A percentile compares a stretch with the other conserved stretches of the same genome.
Evolutionary conservation across 305 asterid genomes (phyloP).

Genomic region (Solanum hybrid): DNA sequence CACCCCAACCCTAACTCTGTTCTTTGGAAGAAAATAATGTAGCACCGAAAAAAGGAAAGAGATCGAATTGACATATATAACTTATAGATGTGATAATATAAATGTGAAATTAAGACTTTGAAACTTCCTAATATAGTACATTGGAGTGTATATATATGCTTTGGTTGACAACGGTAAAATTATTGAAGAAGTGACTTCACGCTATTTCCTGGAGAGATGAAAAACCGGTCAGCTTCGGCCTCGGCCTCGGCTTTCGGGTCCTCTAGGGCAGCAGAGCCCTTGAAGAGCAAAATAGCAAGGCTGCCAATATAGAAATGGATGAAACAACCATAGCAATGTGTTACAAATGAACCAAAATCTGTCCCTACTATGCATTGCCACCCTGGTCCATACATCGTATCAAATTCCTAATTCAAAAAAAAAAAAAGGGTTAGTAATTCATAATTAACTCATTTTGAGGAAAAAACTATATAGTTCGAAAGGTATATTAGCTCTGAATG

Average conservation of each 20-base stretch:
- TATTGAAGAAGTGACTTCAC: neutral
- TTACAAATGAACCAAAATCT: conserved; percentile 84
- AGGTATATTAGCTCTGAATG: accelerated
- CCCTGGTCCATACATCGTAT: conserved; percentile 45
- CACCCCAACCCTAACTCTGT: neutral
- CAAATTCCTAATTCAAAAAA: conserved; percentile 41
- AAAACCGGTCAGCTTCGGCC: neutral
- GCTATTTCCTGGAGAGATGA: neutral
- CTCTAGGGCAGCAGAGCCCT: conserved; percentile 31
- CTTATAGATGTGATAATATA: neutral
- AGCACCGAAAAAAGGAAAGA: neutral
- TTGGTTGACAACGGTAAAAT: neutral
- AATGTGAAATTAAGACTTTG: neutral
- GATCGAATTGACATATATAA: neutral
- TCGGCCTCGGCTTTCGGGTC: neutral
- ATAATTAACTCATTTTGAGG: neutral
- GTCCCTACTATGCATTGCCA: conserved; percentile 96
- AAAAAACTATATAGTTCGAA: too few relatives aligned
- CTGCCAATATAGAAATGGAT: conserved; percentile 61
- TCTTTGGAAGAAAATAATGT: neutral
- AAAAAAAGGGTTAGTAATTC: neutral
- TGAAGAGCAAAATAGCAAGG: conserved; percentile 67
- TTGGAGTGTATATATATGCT: neutral
- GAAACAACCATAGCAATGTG: conserved; percentile 74
- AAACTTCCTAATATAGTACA: neutral